A percentile compares a stretch with the other conserved stretches of the same genome.
Evolutionary conservation across 2,329 filamentous ascomycete genomes (phyloP).

Genomic region (Penicillium palitans): DNA sequence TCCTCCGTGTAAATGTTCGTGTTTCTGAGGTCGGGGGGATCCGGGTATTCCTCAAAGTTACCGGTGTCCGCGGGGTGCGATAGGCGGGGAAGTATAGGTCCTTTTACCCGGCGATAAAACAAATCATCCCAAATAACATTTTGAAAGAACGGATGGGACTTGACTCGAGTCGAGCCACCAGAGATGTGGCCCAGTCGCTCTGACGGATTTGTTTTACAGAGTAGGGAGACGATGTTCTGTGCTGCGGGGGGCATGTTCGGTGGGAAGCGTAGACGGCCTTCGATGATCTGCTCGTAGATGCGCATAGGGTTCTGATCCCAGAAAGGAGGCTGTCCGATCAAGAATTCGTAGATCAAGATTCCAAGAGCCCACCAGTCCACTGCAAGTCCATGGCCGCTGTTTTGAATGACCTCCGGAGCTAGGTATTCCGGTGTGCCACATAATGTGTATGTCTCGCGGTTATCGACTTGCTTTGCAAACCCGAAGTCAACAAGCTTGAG

Average conservation of each 20-base stretch:
- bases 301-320: slow-evolving; percentile 71
- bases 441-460: slow-evolving; percentile 63
- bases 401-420: slow-evolving; percentile 66
- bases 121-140: slow-evolving; percentile 63
- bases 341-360: slow-evolving; percentile 66
- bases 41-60: slow-evolving; percentile 67
- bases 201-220: slow-evolving; percentile 64
- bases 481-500: slow-evolving; percentile 68
- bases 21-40: slow-evolving; percentile 52
- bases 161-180: slow-evolving; percentile 60
- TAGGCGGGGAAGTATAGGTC: slow-evolving; percentile 63
- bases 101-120: slow-evolving; percentile 59
- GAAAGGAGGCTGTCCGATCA: slow-evolving; percentile 67
- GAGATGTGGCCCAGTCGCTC: slow-evolving; percentile 64
- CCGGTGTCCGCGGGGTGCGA: slow-evolving; percentile 60
- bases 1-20: slow-evolving; percentile 60
- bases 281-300: slow-evolving; percentile 68
- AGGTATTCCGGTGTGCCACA: slow-evolving; percentile 69
- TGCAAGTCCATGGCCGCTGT: slow-evolving; percentile 63
- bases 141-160: slow-evolving; percentile 62
- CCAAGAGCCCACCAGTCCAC: slow-evolving; percentile 71
- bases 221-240: slow-evolving; percentile 60
- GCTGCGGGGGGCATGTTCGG: slow-evolving; percentile 59
- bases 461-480: slow-evolving; percentile 64
- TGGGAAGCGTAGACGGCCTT: slow-evolving; percentile 63